These are phyloP conservation scores for Citrus glauca DNA, from an alignment of 345 rosid genomes.

Conservation along the genomic window DNA sequence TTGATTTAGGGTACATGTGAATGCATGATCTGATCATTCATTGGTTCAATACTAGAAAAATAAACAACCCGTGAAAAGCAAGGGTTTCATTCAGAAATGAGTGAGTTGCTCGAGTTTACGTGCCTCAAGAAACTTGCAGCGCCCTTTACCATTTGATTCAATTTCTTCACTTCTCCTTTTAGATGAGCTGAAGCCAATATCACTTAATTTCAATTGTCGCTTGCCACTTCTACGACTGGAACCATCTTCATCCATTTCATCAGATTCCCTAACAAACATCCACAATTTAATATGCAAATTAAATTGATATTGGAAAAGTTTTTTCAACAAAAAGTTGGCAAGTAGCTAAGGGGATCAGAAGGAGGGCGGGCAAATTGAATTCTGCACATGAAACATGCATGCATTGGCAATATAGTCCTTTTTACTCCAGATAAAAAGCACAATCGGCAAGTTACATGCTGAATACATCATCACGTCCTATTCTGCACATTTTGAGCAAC, in stretches of 20 bases:
- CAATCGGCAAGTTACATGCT: not conserved
- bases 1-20: not conserved
- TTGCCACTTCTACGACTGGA: constrained; percentile 40
- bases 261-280: constrained; percentile 54
- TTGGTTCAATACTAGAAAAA: not conserved
- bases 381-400: not conserved
- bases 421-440: not conserved
- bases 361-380: not conserved
- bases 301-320: not conserved
- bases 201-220: constrained; percentile 66
- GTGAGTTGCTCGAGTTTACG: constrained; percentile 73
- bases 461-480: not conserved
- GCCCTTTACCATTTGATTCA: constrained; percentile 83
- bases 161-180: constrained; percentile 70
- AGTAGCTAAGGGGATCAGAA: not conserved
- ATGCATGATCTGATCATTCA: not conserved
- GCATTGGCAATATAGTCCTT: not conserved
- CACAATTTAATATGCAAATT: not conserved
- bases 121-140: constrained; percentile 80
- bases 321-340: not conserved
- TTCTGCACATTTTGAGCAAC: no score
- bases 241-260: constrained; percentile 56
- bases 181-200: constrained; percentile 52
- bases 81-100: constrained; percentile 42
- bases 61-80: not conserved